A percentile compares a stretch with the other conserved stretches of the same genome.
These are phyloP conservation scores for Quercus dentata DNA, from an alignment of 306 rosid species.

Conservation along the genomic window DNA sequence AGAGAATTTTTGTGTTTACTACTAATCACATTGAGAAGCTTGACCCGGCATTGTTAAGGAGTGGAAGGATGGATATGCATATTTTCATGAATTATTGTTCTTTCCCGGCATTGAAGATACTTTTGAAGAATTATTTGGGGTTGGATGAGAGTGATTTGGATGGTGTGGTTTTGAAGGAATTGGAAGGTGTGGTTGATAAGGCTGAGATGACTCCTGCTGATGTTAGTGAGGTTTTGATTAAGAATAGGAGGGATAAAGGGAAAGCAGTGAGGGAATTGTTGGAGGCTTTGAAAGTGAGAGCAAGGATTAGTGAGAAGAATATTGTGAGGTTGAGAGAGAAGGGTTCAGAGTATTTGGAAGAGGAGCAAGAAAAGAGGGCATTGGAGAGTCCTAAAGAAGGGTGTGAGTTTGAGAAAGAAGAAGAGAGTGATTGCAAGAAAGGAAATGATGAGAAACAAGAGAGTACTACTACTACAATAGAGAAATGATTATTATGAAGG, in stretches of 20 bases:
- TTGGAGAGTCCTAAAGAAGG: slow-evolving; percentile 80
- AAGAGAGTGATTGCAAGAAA: slow-evolving; percentile 40
- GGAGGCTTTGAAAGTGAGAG: slow-evolving; percentile 52
- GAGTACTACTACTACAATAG: background rate
- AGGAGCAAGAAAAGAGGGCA: slow-evolving; percentile 92
- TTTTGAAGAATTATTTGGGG: slow-evolving; percentile 68
- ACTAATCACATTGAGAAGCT: slow-evolving; percentile 97
- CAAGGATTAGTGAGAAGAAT: slow-evolving; percentile 36
- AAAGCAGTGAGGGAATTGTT: slow-evolving; percentile 55
- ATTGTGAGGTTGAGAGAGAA: slow-evolving; percentile 23
- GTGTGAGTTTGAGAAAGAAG: slow-evolving; percentile 40
- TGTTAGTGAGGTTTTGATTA: slow-evolving; percentile 84
- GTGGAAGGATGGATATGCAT: slow-evolving; percentile 99
- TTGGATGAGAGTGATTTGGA: slow-evolving; percentile 42
- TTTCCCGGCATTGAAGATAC: slow-evolving; percentile 60
- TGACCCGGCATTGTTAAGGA: slow-evolving; percentile 79
- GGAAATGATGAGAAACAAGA: slow-evolving; percentile 31
- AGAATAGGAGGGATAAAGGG: slow-evolving; percentile 59
- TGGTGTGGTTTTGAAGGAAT: slow-evolving; percentile 9
- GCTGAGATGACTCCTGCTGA: slow-evolving; percentile 94
- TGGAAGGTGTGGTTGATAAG: slow-evolving; percentile 50
- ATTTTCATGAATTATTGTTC: slow-evolving; percentile 80
- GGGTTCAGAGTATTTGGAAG: slow-evolving; percentile 24
- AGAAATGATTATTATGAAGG: slow-evolving; percentile 12
- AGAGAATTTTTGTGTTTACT: slow-evolving; percentile 88